These are phyloP conservation scores for Gossypium ekmanianum DNA, from an alignment of 345 rosid species.

Conservation along the genomic window DNA sequence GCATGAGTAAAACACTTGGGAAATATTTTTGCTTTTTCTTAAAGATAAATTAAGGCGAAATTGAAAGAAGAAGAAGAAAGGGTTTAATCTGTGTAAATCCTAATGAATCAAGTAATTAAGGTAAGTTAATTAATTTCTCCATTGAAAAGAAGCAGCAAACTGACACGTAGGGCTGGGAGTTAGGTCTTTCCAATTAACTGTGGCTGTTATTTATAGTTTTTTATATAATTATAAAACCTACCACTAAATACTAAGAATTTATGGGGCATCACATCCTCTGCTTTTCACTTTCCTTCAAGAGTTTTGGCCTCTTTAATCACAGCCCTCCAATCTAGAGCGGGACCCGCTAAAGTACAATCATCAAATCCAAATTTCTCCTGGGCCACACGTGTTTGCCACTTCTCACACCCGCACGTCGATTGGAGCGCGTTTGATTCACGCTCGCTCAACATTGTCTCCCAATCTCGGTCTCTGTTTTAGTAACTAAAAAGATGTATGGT, in stretches of 20 bases:
- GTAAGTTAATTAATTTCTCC: neutral
- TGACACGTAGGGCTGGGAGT: neutral
- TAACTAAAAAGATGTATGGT: too few species aligned
- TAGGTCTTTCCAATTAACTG: neutral
- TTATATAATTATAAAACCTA: neutral
- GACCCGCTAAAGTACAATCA: constrained; percentile 12
- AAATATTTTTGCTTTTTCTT: too few species aligned
- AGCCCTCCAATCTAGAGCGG: neutral
- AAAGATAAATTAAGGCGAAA: too few species aligned
- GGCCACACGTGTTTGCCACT: constrained; percentile 35
- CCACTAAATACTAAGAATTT: neutral
- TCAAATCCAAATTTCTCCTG: constrained; percentile 26
- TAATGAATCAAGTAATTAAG: neutral
- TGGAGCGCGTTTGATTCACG: constrained; percentile 22
- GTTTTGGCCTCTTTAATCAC: neutral
- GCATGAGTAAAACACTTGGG: too few species aligned
- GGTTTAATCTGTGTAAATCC: too few species aligned
- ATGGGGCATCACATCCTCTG: neutral
- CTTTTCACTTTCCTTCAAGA: neutral
- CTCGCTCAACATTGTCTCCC: neutral
- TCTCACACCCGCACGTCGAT: constrained; percentile 16
- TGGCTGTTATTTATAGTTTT: neutral
- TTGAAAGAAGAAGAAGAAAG: too few species aligned
- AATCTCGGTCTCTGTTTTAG: too few species aligned
- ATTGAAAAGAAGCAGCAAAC: neutral